A percentile compares a stretch with the other conserved stretches of the same genome.
phyloP scores from a whole-genome alignment of 371 early-diverging fungal genomes.

The Rhizopus stolonifer region DNA sequence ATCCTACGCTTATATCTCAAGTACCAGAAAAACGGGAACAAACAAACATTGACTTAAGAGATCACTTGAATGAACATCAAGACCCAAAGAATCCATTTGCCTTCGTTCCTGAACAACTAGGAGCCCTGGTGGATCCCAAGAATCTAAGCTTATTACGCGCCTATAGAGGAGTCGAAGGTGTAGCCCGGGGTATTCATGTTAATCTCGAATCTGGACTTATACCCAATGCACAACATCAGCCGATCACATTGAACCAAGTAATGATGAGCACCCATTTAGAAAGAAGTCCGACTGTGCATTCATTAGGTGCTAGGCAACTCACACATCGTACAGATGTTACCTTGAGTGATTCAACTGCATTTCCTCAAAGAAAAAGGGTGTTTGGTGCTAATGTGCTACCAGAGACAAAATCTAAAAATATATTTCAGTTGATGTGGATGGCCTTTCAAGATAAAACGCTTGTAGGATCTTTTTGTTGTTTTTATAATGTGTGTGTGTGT shows the following conservation, averaged over 20 bases:
- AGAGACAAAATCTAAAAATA: constrained; percentile 51
- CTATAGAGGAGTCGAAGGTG: constrained; percentile 45
- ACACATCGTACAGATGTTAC: constrained; percentile 21
- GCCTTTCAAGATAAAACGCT: constrained; percentile 77
- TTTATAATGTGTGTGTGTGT: no score
- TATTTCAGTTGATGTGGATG: constrained; percentile 66
- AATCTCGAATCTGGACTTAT: constrained; percentile 45
- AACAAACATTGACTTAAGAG: constrained; percentile 12
- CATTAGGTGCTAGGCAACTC: constrained; percentile 22
- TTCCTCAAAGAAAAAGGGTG: constrained; percentile 31
- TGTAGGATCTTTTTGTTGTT: no score
- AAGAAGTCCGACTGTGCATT: constrained; percentile 25
- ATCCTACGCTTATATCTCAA: constrained; percentile 20
- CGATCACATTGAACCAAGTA: constrained; percentile 22
- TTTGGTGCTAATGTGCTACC: constrained; percentile 66
- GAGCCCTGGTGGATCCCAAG: constrained; percentile 56
- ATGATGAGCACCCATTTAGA: constrained; percentile 2
- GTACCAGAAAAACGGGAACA: constrained; percentile 1
- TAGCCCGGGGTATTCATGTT: constrained; percentile 53
- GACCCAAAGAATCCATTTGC: constrained; percentile 50
- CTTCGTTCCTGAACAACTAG: constrained; percentile 44
- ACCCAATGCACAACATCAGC: constrained; percentile 7
- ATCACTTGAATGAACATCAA: constrained; percentile 22
- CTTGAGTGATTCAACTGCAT: constrained; percentile 8
- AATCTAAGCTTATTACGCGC: constrained; percentile 36